Evolutionary conservation across 2,329 filamentous ascomycete species (phyloP), one percentile per base, ranked within the genome.

Genomic region (Sclerotinia spermophila): DNA sequence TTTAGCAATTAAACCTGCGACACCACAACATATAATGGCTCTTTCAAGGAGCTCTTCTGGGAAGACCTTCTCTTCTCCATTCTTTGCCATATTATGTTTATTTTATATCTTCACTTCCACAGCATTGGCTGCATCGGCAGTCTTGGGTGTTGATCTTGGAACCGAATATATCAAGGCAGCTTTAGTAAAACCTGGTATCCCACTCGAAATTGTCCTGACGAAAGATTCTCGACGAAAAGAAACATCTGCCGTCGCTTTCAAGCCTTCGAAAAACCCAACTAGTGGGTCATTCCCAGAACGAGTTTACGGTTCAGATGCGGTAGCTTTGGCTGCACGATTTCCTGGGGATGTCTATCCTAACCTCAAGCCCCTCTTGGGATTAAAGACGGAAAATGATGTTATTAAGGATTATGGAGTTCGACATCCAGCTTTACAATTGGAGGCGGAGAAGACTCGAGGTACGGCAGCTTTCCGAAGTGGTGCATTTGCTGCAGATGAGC

Each of bases 181-280:
- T 21, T 88, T 99, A 56, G 95, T 99, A 73, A 98, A 98, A 83
- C 96, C 96, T 2, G 96, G 96, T 72, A 95, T 97, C 67, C 96
- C 96, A 17, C 92, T 99, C 79, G 96, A 99, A 76, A 98, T 99
- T 75, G 95, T 99, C 80, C 87, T 97, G 70, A 97, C 94, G 42
- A 99, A 98, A 81, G 96, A 99, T 83, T 97, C 96, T 42, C 92
- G 97, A 81, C 91, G 96, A 79, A 99, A 99, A 85, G 96, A 99
- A 81, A 88, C 87, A 35, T 93, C 94, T 2, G 94, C 94, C 56
- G 89, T 99, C 76, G 92, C 93, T 58, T 98, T 99, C 84, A 98
- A 99, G 83, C 93, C 94, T 51, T 86, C 88, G n/a, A 87, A 87
- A 76, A 87, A 86, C 69, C 84, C 88, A 71, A 86, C 87, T 77